phyloP scores from a whole-genome alignment of 768 basidiomycete genomes.

The Steccherinum ochraceum region DNA sequence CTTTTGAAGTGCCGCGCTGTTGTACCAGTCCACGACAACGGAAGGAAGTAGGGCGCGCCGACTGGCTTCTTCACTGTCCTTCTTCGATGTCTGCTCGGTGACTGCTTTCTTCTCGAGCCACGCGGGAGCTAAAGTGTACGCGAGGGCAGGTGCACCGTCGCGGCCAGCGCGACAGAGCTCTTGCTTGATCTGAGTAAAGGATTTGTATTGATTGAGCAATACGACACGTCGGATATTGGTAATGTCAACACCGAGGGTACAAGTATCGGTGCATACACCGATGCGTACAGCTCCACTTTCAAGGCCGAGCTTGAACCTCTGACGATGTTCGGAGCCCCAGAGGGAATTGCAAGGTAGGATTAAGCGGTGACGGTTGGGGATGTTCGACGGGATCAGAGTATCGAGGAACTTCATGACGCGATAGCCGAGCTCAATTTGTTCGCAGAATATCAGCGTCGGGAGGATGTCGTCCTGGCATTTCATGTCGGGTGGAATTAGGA shows the following conservation, averaged over 20 bases:
- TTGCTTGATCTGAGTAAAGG: neutral
- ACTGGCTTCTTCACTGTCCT: neutral
- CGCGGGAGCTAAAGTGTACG: no score
- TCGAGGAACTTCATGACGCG: slow-evolving; percentile 1
- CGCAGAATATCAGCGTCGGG: slow-evolving; percentile 6
- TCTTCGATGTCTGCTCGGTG: no score
- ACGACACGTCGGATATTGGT: neutral
- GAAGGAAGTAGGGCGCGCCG: neutral
- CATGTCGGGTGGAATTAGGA: slow-evolving; percentile 1
- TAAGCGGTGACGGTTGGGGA: neutral
- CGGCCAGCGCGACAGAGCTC: neutral
- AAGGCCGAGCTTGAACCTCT: no score
- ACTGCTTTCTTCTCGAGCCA: no score
- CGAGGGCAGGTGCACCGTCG: no score
- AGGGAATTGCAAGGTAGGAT: no score
- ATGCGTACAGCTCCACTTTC: neutral
- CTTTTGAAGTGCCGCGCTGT: no score
- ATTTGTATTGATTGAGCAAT: neutral
- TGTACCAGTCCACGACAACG: no score
- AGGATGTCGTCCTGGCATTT: neutral
- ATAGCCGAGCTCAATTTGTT: slow-evolving; percentile 5
- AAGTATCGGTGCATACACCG: slow-evolving; percentile 1
- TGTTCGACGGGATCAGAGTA: neutral
- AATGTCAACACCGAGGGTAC: slow-evolving; percentile 2
- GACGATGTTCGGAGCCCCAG: no score